Evolutionary conservation across 2,329 filamentous ascomycete genomes (phyloP).

Genomic region (Talaromyces sp.): DNA sequence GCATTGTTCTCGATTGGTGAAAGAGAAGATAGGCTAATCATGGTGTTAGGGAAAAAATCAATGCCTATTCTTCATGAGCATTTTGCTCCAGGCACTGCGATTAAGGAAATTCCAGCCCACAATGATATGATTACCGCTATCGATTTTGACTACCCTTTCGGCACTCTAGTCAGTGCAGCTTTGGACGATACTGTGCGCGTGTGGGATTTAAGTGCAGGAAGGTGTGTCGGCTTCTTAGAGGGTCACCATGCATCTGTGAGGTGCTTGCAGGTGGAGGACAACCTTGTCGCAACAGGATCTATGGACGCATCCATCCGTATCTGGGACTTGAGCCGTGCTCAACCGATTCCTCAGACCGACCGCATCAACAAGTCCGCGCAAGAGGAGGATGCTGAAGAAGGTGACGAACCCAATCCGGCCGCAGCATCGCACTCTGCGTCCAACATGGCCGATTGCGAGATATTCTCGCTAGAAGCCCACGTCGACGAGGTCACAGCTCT

Average conservation of each 20-base stretch:
- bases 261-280: conserved; percentile 89
- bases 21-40: neutral
- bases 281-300: conserved; percentile 89
- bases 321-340: conserved; percentile 89
- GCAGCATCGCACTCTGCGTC: conserved; percentile 64
- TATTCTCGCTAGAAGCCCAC: conserved; percentile 87
- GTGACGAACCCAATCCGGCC: conserved; percentile 47
- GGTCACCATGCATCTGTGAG: conserved; percentile 93
- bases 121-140: conserved; percentile 82
- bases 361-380: conserved; percentile 47
- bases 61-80: conserved; percentile 96
- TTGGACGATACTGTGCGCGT: conserved; percentile 92
- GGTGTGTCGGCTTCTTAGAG: conserved; percentile 87
- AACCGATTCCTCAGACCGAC: conserved; percentile 67
- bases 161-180: conserved; percentile 86
- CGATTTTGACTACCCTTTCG: conserved; percentile 97
- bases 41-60: conserved; percentile 58
- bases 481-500: conserved; percentile 92
- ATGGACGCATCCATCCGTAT: conserved; percentile 91
- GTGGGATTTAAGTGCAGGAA: conserved; percentile 91
- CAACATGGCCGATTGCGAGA: conserved; percentile 81
- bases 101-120: conserved; percentile 85
- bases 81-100: conserved; percentile 81
- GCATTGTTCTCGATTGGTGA: conserved; percentile 5
- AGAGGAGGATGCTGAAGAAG: conserved; percentile 52